A percentile compares a stretch with the other conserved stretches of the same genome.
phyloP scores from a whole-genome alignment of 2,329 filamentous ascomycete genomes.

The Colletotrichum sansevieriae region DNA sequence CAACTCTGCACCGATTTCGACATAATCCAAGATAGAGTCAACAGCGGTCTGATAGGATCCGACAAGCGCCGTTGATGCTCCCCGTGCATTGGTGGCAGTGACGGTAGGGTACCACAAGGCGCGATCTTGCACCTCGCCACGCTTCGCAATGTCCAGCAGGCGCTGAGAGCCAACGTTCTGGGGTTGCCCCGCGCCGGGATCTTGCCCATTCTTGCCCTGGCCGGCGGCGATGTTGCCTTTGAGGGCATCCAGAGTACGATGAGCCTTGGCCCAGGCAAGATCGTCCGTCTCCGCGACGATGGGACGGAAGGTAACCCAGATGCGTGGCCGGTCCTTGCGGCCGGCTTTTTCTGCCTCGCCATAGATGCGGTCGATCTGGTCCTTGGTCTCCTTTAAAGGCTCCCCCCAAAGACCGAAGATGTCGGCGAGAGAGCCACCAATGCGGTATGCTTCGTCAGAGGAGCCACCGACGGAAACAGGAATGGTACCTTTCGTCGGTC shows the following conservation, averaged over 20 bases:
- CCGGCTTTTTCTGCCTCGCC: conserved; percentile 70
- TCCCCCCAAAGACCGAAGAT: conserved; percentile 76
- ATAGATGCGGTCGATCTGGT: conserved; percentile 73
- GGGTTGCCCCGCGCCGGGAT: conserved; percentile 53
- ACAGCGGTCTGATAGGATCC: conserved; percentile 65
- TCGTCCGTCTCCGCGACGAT: conserved; percentile 73
- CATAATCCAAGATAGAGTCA: conserved; percentile 69
- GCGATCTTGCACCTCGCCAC: conserved; percentile 70
- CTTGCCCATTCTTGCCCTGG: conserved; percentile 45
- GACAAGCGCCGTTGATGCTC: conserved; percentile 70
- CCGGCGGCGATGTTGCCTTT: conserved; percentile 57
- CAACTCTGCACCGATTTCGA: conserved; percentile 67
- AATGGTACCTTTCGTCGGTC: conserved; percentile 65
- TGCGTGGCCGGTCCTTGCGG: conserved; percentile 66
- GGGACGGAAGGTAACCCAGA: conserved; percentile 75
- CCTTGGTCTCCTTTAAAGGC: conserved; percentile 72
- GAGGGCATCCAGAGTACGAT: conserved; percentile 66
- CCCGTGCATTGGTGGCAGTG: conserved; percentile 70
- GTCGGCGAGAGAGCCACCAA: conserved; percentile 69
- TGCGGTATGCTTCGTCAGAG: conserved; percentile 69
- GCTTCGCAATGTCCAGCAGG: conserved; percentile 67
- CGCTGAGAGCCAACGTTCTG: conserved; percentile 72
- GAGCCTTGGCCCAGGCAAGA: conserved; percentile 72
- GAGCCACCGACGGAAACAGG: conserved; percentile 71
- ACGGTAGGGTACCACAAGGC: conserved; percentile 75